These are phyloP conservation scores for Rhododendron vialii DNA, from an alignment of 148 eudicot species.

Conservation along the genomic window DNA sequence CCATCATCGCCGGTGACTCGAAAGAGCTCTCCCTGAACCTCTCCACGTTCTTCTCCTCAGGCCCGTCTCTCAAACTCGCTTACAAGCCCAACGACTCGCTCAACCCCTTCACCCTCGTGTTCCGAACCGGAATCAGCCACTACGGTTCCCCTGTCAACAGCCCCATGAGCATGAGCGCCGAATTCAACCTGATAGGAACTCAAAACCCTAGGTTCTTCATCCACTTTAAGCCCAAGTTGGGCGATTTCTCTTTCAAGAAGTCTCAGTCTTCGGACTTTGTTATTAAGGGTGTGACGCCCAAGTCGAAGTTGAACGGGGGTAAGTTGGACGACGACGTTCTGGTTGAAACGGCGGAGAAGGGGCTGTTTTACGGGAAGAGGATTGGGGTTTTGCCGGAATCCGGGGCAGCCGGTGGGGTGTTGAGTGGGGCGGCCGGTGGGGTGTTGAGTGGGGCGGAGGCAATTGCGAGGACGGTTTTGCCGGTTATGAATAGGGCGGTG, in stretches of 20 bases:
- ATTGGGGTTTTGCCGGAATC: conserved; percentile 23
- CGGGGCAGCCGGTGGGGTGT: conserved; percentile 22
- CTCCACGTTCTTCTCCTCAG: conserved; percentile 60
- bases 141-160: conserved; percentile 70
- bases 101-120: conserved; percentile 55
- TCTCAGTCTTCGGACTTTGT: conserved; percentile 42
- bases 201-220: conserved; percentile 62
- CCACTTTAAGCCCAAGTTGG: conserved; percentile 67
- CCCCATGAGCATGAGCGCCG: conserved; percentile 76
- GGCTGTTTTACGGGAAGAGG: conserved; percentile 11
- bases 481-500: conserved; percentile 46
- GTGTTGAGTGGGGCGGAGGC: conserved; percentile 47
- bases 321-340: conserved; percentile 30
- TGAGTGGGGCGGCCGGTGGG: conserved; percentile 35
- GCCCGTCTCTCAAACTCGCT: conserved; percentile 60
- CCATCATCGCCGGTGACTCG: conserved; percentile 57
- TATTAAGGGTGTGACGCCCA: conserved; percentile 6
- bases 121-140: conserved; percentile 66
- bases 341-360: conserved; percentile 25
- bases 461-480: conserved; percentile 59
- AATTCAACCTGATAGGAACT: conserved; percentile 50
- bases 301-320: conserved; percentile 23
- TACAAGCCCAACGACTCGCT: conserved; percentile 74
- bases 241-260: conserved; percentile 66
- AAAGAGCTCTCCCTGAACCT: conserved; percentile 59